Base-by-base conservation (phyloP, 768 basidiomycete genomes). In the Mycena maculata region DNA sequence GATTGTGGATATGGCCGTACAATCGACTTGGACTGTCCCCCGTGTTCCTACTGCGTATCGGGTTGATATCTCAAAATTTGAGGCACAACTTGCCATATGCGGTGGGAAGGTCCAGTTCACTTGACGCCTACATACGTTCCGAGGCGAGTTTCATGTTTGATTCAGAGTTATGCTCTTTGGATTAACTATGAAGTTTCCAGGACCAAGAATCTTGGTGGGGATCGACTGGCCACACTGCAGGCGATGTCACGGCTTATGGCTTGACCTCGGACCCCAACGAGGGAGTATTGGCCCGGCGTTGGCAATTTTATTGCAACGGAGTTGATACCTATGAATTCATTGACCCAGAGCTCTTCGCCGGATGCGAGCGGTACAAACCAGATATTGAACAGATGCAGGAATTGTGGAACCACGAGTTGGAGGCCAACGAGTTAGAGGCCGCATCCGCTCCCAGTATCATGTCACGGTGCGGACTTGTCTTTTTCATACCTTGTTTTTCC, bases 141-240 rank as follows among this genome's bases (percentile, higher is more conserved):
- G 52, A 53, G 52, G 52, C 38, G 13, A 36, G 52, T 39, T 13
- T n/a, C 2, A 11, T 38, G 1, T 22, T 25, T n/a, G 20, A 9
- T 4, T 38, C 25, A 27, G 16, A n/a, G n/a, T n/a, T n/a, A n/a
- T n/a, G n/a, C n/a, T n/a, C n/a, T n/a, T n/a, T n/a, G n/a, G n/a
- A n/a, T n/a, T n/a, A n/a, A n/a, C n/a, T n/a, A n/a, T 30, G 12
- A 42, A 38, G 20, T 18, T 20, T 30, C 9, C 25, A 67, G 65
- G 53, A 67, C 31, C 65, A 62, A 33, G 65, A 67, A 2, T 61
- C 65, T 1, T 67, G 65, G 65, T 27, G 36, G 7, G 60, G 65
- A 28, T 49, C 53, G 7, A 27, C 23, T 10, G 65, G 60, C 1
- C 59, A 61, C 15, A 20, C 6, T 20, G 22, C 16, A 2, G 65